phyloP scores from a whole-genome alignment of 768 basidiomycete species.

The Paxillus rubicundulus region DNA sequence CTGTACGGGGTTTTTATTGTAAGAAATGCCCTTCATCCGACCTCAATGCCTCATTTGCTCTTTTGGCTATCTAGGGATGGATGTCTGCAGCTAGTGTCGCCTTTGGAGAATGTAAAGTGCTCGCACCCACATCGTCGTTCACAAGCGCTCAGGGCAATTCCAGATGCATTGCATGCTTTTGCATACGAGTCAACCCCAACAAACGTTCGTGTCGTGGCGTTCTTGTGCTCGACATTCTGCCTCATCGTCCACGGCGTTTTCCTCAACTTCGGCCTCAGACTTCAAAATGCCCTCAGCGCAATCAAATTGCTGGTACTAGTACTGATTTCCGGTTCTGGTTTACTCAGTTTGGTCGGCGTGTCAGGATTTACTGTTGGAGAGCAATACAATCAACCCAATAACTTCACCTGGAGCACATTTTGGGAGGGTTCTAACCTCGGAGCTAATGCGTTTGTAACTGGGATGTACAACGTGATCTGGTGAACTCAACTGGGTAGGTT shows the following conservation, averaged over 20 bases:
- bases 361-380: constrained; percentile 49
- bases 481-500: constrained; percentile 20
- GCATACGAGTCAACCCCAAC: constrained; percentile 42
- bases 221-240: constrained; percentile 51
- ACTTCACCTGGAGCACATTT: constrained; percentile 56
- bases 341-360: constrained; percentile 48
- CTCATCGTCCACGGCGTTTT: constrained; percentile 55
- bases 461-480: constrained; percentile 73
- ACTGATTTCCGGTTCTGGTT: constrained; percentile 50
- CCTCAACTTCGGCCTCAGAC: constrained; percentile 52
- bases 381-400: constrained; percentile 53
- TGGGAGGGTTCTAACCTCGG: constrained; percentile 62
- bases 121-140: background rate
- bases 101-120: constrained; percentile 64
- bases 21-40: constrained; percentile 19
- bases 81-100: constrained; percentile 60
- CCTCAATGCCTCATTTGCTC: background rate
- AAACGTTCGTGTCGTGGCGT: constrained; percentile 50
- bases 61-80: constrained; percentile 42
- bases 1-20: constrained; percentile 56
- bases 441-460: constrained; percentile 59
- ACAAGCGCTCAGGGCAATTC: background rate
- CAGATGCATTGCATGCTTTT: constrained; percentile 61
- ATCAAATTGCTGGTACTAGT: constrained; percentile 58
- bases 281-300: constrained; percentile 62